Percentiles rank a stretch among this genome's conserved stretches.
Evolutionary conservation across 352 stramenopile genomes (phyloP).

Genomic region (Globisporangium perplexum): DNA sequence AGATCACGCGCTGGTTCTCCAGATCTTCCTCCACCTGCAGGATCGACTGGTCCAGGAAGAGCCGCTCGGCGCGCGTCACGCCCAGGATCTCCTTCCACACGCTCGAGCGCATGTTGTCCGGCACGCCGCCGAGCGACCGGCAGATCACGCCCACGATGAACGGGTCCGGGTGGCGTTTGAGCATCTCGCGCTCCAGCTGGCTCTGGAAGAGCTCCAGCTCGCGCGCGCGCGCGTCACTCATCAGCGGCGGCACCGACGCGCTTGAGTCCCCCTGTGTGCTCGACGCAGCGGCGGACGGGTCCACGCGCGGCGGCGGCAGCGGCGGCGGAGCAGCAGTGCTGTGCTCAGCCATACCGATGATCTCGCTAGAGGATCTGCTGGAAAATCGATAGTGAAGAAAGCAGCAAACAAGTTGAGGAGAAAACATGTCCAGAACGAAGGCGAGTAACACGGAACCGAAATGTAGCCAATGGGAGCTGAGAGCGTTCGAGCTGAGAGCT

Average conservation of each 20-base stretch:
- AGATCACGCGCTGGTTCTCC: slow-evolving; percentile 89
- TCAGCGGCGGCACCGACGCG: too few relatives aligned
- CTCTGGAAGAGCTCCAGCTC: slow-evolving; percentile 13
- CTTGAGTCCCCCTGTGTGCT: too few relatives aligned
- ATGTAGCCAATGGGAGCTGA: background rate
- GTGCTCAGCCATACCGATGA: background rate
- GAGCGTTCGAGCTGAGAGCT: too few relatives aligned
- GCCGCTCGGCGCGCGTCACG: slow-evolving; percentile 52
- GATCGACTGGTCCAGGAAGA: slow-evolving; percentile 71
- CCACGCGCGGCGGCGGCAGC: background rate
- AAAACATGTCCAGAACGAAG: background rate
- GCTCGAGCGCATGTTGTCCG: slow-evolving; percentile 33
- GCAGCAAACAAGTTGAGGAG: too few relatives aligned
- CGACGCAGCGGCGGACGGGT: background rate
- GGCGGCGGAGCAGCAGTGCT: too few relatives aligned
- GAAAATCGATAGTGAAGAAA: background rate
- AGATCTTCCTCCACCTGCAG: slow-evolving; percentile 75
- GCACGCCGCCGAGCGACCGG: slow-evolving; percentile 62
- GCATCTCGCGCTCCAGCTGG: slow-evolving; percentile 65
- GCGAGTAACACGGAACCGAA: background rate
- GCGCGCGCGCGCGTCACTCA: background rate
- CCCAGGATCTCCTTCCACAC: slow-evolving; percentile 82
- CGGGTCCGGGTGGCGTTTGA: slow-evolving; percentile 60
- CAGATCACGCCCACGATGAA: slow-evolving; percentile 71
- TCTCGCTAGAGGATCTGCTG: background rate